Percentiles rank a stretch among this genome's conserved stretches.
phyloP scores from a whole-genome alignment of 2,329 filamentous ascomycete species.

The Furcasterigmium sp. region DNA sequence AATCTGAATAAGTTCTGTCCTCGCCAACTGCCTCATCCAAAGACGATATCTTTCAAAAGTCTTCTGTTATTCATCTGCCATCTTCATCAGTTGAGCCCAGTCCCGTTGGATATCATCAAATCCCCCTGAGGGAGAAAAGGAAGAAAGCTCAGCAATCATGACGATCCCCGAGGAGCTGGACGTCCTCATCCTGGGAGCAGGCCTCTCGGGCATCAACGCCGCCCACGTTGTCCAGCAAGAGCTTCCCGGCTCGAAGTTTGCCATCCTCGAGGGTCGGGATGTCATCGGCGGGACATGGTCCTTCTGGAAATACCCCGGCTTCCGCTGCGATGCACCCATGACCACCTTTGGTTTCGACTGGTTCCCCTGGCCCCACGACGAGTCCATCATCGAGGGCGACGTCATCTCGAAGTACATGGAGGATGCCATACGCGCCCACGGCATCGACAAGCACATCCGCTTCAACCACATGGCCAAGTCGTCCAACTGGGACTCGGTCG shows the following conservation, averaged over 20 bases:
- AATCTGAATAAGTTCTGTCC: too few species aligned
- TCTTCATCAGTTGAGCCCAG: too few species aligned
- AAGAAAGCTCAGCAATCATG: not conserved
- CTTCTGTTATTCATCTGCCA: too few species aligned
- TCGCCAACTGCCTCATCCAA: too few species aligned
- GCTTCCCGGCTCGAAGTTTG: constrained; percentile 51
- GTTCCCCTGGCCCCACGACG: constrained; percentile 60
- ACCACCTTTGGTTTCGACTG: constrained; percentile 62
- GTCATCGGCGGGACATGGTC: constrained; percentile 73
- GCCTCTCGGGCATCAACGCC: constrained; percentile 69
- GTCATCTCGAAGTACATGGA: constrained; percentile 50
- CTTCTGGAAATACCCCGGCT: constrained; percentile 71
- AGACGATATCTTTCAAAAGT: too few species aligned
- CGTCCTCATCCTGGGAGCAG: constrained; percentile 64
- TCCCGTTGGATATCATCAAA: too few species aligned
- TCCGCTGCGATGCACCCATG: constrained; percentile 62
- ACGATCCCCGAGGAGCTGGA: constrained; percentile 30
- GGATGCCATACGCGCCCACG: constrained; percentile 42
- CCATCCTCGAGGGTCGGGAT: constrained; percentile 62
- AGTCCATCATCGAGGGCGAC: constrained; percentile 45
- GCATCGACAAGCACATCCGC: constrained; percentile 49
- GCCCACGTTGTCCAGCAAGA: constrained; percentile 59
- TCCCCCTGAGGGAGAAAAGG: too few species aligned
- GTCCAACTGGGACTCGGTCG: constrained; percentile 48
- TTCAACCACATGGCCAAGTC: constrained; percentile 42